Conservation (phyloP, 805 yeast genomes). For the Candida manassasensis region DNA sequence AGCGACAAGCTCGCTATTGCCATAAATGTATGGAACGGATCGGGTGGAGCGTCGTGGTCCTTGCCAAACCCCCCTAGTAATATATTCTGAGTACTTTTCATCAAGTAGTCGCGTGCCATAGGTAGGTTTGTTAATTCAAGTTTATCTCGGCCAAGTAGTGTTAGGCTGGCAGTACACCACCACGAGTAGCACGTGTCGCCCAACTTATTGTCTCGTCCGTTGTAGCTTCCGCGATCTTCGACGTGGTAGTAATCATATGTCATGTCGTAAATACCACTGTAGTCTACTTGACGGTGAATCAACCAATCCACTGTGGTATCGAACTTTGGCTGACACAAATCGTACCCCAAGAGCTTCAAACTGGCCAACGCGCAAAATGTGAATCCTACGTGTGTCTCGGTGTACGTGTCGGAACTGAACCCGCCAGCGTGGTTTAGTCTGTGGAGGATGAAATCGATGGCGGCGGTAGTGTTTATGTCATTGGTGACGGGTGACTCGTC, state of each 20-base stretch:
- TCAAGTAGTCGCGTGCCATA: constrained; percentile 39
- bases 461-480: constrained; percentile 40
- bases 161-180: constrained; percentile 68
- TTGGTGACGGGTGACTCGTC: constrained; percentile 17
- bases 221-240: constrained; percentile 71
- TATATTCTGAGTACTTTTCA: constrained; percentile 53
- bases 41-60: constrained; percentile 59
- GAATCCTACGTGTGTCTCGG: constrained; percentile 82
- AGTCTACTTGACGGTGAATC: constrained; percentile 56
- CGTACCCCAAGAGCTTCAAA: constrained; percentile 36
- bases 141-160: constrained; percentile 29
- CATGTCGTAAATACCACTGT: constrained; percentile 23
- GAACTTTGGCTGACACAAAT: constrained; percentile 15
- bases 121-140: constrained; percentile 30
- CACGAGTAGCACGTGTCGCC: constrained; percentile 87
- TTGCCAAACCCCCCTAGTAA: constrained; percentile 77
- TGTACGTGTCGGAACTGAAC: constrained; percentile 44
- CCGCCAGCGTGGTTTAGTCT: constrained; percentile 61
- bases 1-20: constrained; percentile 43
- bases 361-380: constrained; percentile 79
- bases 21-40: constrained; percentile 63
- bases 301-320: constrained; percentile 52
- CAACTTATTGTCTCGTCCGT: constrained; percentile 80
- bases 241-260: constrained; percentile 14
- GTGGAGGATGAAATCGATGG: constrained; percentile 32